Evolutionary conservation across 2,329 filamentous ascomycete genomes (phyloP).

Genomic region (Trichoderma hamatum): DNA sequence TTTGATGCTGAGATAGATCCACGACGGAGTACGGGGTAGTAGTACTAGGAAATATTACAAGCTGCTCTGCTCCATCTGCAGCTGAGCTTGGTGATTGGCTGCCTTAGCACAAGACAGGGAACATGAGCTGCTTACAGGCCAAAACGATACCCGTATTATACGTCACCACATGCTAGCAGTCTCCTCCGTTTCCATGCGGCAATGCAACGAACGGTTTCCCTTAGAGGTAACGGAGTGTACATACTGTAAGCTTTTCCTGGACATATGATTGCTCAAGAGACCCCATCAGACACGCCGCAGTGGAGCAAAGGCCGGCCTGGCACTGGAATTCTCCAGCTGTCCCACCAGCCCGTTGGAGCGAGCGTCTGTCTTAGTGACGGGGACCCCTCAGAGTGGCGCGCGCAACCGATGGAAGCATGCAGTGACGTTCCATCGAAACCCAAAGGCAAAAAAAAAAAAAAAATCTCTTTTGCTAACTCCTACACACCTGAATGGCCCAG

Average conservation of each 20-base stretch:
- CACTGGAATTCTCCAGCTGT: background rate
- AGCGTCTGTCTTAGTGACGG: background rate
- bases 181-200: background rate
- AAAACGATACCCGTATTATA: background rate
- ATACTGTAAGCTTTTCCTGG: background rate
- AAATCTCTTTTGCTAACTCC: background rate
- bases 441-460: background rate
- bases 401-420: slow-evolving; percentile 27
- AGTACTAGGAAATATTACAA: background rate
- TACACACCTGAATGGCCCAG: background rate
- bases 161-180: background rate
- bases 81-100: background rate
- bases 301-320: background rate
- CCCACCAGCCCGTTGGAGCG: background rate
- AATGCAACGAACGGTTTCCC: background rate
- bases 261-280: background rate
- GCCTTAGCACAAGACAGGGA: background rate
- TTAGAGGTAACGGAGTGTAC: background rate
- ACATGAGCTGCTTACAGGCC: background rate
- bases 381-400: background rate
- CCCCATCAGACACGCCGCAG: background rate
- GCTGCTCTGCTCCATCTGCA: background rate
- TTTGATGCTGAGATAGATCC: background rate
- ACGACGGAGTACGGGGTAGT: slow-evolving; percentile 7
- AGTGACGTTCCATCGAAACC: slow-evolving; percentile 34